Percentiles rank a stretch among this genome's conserved stretches.
Evolutionary conservation across 75 land plant genomes (phyloP).

Genomic region (Sequoiadendron giganteum): DNA sequence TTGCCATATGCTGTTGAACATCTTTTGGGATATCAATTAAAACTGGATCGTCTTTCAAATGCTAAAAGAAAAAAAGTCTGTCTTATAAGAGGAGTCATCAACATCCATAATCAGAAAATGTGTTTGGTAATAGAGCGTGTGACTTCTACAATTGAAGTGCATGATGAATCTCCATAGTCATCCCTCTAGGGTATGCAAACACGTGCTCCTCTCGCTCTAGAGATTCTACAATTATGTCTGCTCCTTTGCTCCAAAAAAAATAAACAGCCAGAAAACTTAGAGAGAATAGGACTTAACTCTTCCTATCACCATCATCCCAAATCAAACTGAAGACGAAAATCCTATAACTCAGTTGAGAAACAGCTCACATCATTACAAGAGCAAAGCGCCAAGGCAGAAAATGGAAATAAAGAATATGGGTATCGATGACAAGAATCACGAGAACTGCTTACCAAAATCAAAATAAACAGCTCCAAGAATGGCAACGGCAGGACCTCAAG

Average conservation of each 20-base stretch:
- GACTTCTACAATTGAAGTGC: conserved; percentile 97
- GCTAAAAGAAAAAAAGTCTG: conserved; percentile 83
- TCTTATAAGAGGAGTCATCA: conserved; percentile 70
- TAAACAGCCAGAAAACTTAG: no score
- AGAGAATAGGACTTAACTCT: no score
- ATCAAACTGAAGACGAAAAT: no score
- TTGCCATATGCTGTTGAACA: conserved; percentile 79
- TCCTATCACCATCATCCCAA: no score
- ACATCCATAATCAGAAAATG: conserved; percentile 80
- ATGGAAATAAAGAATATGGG: no score
- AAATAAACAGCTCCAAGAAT: no score
- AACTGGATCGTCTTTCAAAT: conserved; percentile 91
- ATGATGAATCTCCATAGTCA: conserved; percentile 71
- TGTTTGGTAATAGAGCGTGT: conserved; percentile 93
- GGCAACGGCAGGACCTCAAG: no score
- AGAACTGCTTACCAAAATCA: no score
- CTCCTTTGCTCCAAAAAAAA: conserved; percentile 18
- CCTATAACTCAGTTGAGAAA: no score
- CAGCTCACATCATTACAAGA: no score
- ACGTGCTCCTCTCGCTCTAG: conserved; percentile 41
- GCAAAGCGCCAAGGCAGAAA: no score
- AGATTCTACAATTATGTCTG: conserved; percentile 51
- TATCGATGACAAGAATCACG: no score
- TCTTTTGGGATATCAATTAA: conserved; percentile 94
- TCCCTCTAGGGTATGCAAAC: conserved; percentile 53